Percentiles rank a stretch among this genome's conserved stretches.
Evolutionary conservation across 768 basidiomycete species (phyloP).

Genomic region (Boletus rex-veris): DNA sequence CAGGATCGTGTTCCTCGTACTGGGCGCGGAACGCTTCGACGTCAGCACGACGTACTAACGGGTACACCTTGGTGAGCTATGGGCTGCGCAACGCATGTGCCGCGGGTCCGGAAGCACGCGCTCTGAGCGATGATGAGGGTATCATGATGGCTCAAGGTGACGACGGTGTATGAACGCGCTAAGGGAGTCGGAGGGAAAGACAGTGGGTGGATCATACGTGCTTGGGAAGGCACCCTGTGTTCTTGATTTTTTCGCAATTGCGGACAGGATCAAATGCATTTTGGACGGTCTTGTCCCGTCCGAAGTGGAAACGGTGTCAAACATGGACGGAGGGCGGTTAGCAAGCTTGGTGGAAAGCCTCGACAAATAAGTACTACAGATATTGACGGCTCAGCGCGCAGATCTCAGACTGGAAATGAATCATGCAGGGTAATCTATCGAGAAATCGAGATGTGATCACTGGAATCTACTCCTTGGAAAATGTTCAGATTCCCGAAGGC

Average conservation of each 20-base stretch:
- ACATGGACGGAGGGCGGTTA: conserved; percentile 12
- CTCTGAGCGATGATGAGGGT: conserved; percentile 17
- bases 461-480: no score
- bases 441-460: no score
- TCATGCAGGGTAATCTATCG: no score
- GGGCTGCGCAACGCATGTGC: conserved; percentile 24
- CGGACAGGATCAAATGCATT: conserved; percentile 13
- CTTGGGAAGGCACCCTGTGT: conserved; percentile 10
- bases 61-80: conserved; percentile 18
- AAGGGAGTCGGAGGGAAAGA: no score
- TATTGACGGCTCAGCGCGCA: background rate
- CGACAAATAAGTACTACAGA: conserved; percentile 9
- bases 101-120: conserved; percentile 26
- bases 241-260: conserved; percentile 22
- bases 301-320: conserved; percentile 6
- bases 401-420: no score
- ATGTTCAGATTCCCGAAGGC: no score
- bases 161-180: conserved; percentile 8
- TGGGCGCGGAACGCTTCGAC: conserved; percentile 20
- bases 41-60: conserved; percentile 41
- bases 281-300: conserved; percentile 5
- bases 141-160: background rate
- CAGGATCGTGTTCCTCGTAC: conserved; percentile 15
- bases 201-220: no score
- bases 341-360: conserved; percentile 13